Base-by-base conservation (phyloP, 768 basidiomycete genomes). In the Clathrus columnatus region DNA sequence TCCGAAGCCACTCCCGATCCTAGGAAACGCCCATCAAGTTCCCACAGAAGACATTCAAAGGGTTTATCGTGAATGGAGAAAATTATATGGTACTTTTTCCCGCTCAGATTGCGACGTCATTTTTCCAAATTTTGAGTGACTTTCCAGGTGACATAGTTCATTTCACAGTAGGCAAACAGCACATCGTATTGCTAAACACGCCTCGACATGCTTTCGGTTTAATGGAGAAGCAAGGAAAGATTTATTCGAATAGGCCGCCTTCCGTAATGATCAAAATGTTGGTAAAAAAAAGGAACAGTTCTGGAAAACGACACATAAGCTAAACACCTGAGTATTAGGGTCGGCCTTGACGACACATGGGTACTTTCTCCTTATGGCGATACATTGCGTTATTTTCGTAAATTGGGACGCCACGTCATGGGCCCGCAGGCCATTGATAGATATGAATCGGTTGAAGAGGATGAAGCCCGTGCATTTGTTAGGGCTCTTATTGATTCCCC, bases 31-130 rank as follows among this genome's bases (percentile, higher is more conserved):
- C n/a, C n/a, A n/a, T n/a, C n/a, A n/a, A n/a, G n/a, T n/a, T n/a
- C n/a, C n/a, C n/a, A 66, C 72, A 23, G 56, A 60, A 32, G 73
- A 73, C 45, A 74, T 73, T 36, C 78, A 75, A 74, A 50, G 75
- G 48, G 70, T 69, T 26, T 77, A 76, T 48, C 45, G 71, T 4
- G 64, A 71, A 26, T 78, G 77, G 77, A 73, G 72, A 2, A 59
- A 68, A 27, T 71, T 72, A 66, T 78, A 70, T 60, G 77, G 77
- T 21, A 21, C 8, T 17, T 48, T 10, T 48, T n/a, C 20, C 46
- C 24, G 10, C 14, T n/a, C 46, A 8, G 20, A 21, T 21, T 48
- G n/a, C 46, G 8, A 21, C 46, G 14, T 14, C n/a, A 10, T 48
- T 14, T 14, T 48, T n/a, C n/a, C 20, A n/a, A 48, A 10, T 21